A percentile compares a stretch with the other conserved stretches of the same genome.
Evolutionary conservation across 2,329 filamentous ascomycete genomes (phyloP).

Genomic region (Aspergillus luchuensis): DNA sequence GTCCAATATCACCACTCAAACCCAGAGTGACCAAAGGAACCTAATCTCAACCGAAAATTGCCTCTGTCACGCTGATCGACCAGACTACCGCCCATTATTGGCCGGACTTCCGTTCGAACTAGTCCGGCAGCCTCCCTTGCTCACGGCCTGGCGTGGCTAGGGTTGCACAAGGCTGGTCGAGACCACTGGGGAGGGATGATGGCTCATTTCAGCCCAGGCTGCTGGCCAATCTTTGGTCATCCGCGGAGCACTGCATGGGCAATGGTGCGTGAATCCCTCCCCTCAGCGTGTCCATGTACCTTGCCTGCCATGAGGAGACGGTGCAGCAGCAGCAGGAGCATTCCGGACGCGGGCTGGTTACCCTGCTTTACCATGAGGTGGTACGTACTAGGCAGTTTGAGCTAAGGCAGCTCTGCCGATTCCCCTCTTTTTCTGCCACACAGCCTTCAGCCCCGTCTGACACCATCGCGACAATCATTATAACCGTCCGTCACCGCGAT

Average conservation of each 20-base stretch:
- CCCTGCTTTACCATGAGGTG: not conserved
- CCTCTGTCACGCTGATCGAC: not conserved
- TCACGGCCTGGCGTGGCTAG: not conserved
- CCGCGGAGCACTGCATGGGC: not conserved
- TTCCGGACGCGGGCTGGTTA: not conserved
- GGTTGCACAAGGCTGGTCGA: constrained; percentile 2
- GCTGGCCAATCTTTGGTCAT: not conserved
- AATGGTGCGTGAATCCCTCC: not conserved
- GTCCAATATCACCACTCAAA: not conserved
- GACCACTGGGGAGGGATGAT: not conserved
- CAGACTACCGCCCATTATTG: not conserved
- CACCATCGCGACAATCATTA: not conserved
- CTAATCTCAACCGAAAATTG: not conserved
- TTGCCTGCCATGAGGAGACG: not conserved
- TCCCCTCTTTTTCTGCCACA: not conserved
- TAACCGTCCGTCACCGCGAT: not conserved
- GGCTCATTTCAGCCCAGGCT: not conserved
- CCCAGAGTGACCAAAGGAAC: not conserved
- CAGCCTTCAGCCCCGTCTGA: not conserved
- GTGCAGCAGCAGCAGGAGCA: too few relatives aligned
- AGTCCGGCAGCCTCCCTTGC: not conserved
- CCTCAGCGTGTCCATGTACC: not conserved
- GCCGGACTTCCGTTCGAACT: not conserved
- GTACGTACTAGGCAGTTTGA: not conserved
- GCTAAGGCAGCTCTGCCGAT: not conserved